Conservation (phyloP, 768 basidiomycete genomes). For the Pluteus cervinus region DNA sequence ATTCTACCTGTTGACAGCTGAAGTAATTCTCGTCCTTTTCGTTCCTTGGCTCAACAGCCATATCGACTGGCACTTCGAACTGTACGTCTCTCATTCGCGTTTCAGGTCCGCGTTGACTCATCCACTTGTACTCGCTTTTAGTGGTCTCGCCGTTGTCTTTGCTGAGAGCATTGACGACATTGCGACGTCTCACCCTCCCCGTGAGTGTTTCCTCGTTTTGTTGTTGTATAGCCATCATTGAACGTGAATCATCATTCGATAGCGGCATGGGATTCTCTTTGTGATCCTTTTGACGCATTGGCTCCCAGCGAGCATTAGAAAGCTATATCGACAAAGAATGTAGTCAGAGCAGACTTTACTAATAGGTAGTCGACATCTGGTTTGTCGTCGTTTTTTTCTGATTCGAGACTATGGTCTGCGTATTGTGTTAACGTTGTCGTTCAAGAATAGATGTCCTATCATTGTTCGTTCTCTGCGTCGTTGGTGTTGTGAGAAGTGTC, state of each 20-base stretch:
- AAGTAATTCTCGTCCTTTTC: not conserved
- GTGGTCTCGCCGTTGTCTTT: constrained; percentile 5
- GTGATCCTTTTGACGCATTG: too few relatives aligned
- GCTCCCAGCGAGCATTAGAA: too few relatives aligned
- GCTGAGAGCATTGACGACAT: constrained; percentile 18
- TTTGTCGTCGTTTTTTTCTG: too few relatives aligned
- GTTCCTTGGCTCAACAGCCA: constrained; percentile 16
- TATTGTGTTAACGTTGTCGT: too few relatives aligned
- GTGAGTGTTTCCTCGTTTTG: constrained; percentile 11
- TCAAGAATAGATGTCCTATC: too few relatives aligned
- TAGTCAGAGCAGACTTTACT: too few relatives aligned
- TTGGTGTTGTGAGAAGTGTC: too few relatives aligned
- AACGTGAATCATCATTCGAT: not conserved
- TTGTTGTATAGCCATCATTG: not conserved
- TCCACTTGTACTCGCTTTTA: not conserved
- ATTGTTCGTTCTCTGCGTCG: too few relatives aligned
- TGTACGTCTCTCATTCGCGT: constrained; percentile 14
- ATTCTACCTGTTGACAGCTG: not conserved
- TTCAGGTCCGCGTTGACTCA: not conserved
- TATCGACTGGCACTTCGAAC: constrained; percentile 43
- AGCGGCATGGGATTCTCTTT: constrained; percentile 14
- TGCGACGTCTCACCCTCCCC: constrained; percentile 13
- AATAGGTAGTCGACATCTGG: too few relatives aligned
- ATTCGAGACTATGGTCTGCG: too few relatives aligned
- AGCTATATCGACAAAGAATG: too few relatives aligned